phyloP scores from a whole-genome alignment of 176 grass and related monocot genomes.

The Phragmites australis region DNA sequence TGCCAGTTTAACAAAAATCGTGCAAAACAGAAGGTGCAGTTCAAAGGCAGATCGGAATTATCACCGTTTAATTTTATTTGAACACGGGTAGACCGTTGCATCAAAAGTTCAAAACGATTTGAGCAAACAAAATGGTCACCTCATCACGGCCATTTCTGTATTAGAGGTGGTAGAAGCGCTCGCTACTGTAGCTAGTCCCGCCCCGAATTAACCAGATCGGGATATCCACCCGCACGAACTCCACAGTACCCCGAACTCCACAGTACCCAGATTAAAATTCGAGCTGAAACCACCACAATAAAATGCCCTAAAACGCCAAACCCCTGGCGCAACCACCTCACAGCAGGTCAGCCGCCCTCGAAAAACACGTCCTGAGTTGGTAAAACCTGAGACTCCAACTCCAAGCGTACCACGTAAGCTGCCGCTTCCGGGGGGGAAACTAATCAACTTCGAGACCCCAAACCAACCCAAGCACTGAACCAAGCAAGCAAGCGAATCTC shows the following conservation, averaged over 20 bases:
- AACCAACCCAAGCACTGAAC: background rate
- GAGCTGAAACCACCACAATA: background rate
- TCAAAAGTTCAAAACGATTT: background rate
- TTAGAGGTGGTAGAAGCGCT: background rate
- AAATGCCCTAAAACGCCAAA: background rate
- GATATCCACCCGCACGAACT: background rate
- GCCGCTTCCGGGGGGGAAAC: background rate
- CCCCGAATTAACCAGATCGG: background rate
- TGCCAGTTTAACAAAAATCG: background rate
- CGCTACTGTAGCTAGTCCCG: background rate
- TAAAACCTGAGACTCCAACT: background rate
- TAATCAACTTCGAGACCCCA: background rate
- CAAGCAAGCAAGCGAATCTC: constrained; percentile 11
- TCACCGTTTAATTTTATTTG: background rate
- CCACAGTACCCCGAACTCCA: no score
- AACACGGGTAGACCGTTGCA: background rate
- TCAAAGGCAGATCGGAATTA: background rate
- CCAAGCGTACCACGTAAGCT: constrained; percentile 31
- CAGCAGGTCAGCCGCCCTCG: background rate
- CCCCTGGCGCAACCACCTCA: background rate
- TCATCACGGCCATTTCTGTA: background rate
- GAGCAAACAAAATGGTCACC: background rate
- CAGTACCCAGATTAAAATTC: background rate
- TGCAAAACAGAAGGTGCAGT: background rate
- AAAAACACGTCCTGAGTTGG: background rate